These are phyloP conservation scores for Chaetoscypha palmicola DNA, from an alignment of 2,329 filamentous ascomycete genomes.

Conservation along the genomic window DNA sequence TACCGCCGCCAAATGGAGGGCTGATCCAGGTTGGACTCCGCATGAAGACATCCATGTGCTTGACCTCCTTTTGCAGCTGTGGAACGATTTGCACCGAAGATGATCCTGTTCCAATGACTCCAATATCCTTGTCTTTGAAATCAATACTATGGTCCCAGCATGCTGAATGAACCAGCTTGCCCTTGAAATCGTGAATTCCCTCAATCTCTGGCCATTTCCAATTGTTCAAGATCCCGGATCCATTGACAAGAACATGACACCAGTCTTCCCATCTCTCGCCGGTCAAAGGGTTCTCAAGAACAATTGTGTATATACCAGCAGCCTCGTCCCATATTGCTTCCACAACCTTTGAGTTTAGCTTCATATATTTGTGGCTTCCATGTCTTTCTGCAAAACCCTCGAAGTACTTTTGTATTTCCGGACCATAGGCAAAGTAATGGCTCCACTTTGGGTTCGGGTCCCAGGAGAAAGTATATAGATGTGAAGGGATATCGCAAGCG, in stretches of 20 bases:
- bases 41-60: slow-evolving; percentile 17
- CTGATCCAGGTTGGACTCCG: slow-evolving; percentile 19
- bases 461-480: slow-evolving; percentile 40
- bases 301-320: slow-evolving; percentile 41
- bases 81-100: slow-evolving; percentile 32
- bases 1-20: slow-evolving; percentile 19
- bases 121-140: slow-evolving; percentile 26
- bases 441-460: slow-evolving; percentile 52
- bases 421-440: slow-evolving; percentile 49
- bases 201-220: slow-evolving; percentile 40
- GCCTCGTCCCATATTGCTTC: slow-evolving; percentile 41
- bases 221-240: slow-evolving; percentile 17
- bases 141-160: slow-evolving; percentile 36
- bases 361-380: slow-evolving; percentile 43
- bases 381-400: slow-evolving; percentile 40
- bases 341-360: slow-evolving; percentile 40
- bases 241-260: slow-evolving; percentile 20
- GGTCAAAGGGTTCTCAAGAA: slow-evolving; percentile 35
- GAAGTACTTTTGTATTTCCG: slow-evolving; percentile 48
- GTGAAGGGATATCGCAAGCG: slow-evolving; percentile 34
- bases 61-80: slow-evolving; percentile 30
- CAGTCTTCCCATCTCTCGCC: slow-evolving; percentile 31
- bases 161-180: slow-evolving; percentile 38
- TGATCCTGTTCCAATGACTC: slow-evolving; percentile 33
- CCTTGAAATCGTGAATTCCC: slow-evolving; percentile 38